Evolutionary conservation across 2,329 filamentous ascomycete genomes (phyloP).

Genomic region (Lanzia echinophila): DNA sequence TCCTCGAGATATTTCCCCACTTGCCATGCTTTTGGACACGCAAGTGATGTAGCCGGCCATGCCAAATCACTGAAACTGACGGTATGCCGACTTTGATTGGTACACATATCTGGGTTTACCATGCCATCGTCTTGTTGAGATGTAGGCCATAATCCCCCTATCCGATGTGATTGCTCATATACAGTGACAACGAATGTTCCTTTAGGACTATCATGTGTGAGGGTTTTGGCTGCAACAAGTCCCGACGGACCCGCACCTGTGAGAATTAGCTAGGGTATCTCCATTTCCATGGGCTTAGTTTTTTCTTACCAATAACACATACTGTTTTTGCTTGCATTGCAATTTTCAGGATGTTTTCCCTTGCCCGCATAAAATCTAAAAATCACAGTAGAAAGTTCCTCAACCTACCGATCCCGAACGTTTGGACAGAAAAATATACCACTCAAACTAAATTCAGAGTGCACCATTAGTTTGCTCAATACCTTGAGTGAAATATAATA

Average conservation of each 20-base stretch:
- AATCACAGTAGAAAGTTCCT: neutral
- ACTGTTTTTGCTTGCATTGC: conserved; percentile 18
- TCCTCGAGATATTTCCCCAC: conserved; percentile 63
- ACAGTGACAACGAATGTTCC: conserved; percentile 60
- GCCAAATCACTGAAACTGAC: conserved; percentile 66
- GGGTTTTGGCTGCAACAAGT: conserved; percentile 64
- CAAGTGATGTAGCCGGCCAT: conserved; percentile 55
- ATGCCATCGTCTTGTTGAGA: conserved; percentile 41
- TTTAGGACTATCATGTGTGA: conserved; percentile 52
- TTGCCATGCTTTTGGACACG: conserved; percentile 72
- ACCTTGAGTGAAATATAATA: too few relatives aligned
- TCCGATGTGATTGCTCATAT: conserved; percentile 56
- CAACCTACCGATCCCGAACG: too few relatives aligned
- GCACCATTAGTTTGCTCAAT: too few relatives aligned
- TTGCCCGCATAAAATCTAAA: conserved; percentile 1
- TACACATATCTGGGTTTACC: conserved; percentile 60
- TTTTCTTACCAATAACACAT: conserved; percentile 23
- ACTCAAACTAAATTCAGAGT: too few relatives aligned
- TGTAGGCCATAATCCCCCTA: conserved; percentile 73
- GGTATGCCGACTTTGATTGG: conserved; percentile 72
- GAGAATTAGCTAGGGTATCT: neutral
- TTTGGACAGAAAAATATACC: too few relatives aligned
- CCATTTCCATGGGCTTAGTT: neutral
- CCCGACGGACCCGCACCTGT: conserved; percentile 63
- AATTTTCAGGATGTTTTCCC: neutral